These are phyloP conservation scores for Pseudopediastrum boryanum DNA, from an alignment of 139 green algal species.

Conservation along the genomic window DNA sequence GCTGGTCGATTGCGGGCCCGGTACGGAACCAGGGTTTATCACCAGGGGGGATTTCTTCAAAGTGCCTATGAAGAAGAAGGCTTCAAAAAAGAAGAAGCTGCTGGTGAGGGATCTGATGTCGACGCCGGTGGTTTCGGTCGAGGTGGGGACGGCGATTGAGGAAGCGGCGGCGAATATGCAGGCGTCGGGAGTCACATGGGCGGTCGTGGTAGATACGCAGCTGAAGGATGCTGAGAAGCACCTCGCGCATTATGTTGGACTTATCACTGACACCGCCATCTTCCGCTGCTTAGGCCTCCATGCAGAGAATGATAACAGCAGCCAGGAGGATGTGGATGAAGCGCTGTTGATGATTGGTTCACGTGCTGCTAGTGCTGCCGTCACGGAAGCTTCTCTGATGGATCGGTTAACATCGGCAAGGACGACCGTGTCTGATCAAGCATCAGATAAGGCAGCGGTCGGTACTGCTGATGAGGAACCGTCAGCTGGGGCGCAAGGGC, in stretches of 20 bases:
- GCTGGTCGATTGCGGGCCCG: slow-evolving; percentile 49
- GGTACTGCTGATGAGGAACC: too few relatives aligned
- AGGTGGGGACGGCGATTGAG: slow-evolving; percentile 36
- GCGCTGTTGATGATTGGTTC: background rate
- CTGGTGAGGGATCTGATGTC: slow-evolving; percentile 49
- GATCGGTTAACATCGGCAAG: too few relatives aligned
- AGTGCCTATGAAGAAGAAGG: slow-evolving; percentile 31
- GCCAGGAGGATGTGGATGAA: slow-evolving; percentile 4
- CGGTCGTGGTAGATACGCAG: slow-evolving; percentile 29
- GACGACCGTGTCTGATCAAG: too few relatives aligned
- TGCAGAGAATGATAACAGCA: background rate
- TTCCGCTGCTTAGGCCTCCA: slow-evolving; percentile 46
- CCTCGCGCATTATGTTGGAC: slow-evolving; percentile 41
- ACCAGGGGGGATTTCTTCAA: slow-evolving; percentile 54
- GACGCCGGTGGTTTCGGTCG: slow-evolving; percentile 43
- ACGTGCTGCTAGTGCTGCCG: background rate
- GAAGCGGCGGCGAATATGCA: background rate
- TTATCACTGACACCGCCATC: slow-evolving; percentile 44
- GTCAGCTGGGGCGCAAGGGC: too few relatives aligned
- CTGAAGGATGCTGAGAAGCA: background rate
- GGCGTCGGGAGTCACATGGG: slow-evolving; percentile 16
- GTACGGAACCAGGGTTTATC: slow-evolving; percentile 43
- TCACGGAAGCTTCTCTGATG: too few relatives aligned
- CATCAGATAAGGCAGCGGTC: too few relatives aligned
- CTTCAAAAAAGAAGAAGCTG: too few relatives aligned